These are phyloP conservation scores for Thalassiosira livingstoniorum DNA, from an alignment of 352 stramenopile species.

Conservation along the genomic window DNA sequence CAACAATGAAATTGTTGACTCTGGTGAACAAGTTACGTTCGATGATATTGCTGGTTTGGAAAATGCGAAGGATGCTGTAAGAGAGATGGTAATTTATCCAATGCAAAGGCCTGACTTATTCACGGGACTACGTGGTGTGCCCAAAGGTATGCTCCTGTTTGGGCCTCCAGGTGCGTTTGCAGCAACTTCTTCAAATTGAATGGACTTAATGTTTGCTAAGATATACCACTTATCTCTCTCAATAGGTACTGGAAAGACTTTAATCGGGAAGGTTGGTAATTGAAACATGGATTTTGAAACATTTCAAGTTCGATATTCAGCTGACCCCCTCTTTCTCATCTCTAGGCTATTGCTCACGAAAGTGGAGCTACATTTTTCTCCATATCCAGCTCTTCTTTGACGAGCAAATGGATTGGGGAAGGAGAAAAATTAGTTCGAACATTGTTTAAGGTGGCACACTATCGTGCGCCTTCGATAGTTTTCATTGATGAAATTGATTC, in stretches of 20 bases:
- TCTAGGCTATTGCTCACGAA: conserved; percentile 98
- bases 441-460: conserved; percentile 95
- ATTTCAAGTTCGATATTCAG: too few species aligned
- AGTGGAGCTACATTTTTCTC: conserved; percentile 98
- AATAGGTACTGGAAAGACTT: conserved; percentile 88
- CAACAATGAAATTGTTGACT: conserved; percentile 97
- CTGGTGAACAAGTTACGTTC: conserved; percentile 92
- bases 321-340: too few species aligned
- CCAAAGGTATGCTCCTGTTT: conserved; percentile 69
- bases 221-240: background rate
- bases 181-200: background rate
- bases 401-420: conserved; percentile 99
- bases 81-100: conserved; percentile 98
- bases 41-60: conserved; percentile 97
- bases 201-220: conserved; percentile 5
- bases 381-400: conserved; percentile 98
- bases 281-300: too few species aligned
- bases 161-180: conserved; percentile 65
- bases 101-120: conserved; percentile 98
- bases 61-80: conserved; percentile 97
- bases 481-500: conserved; percentile 99
- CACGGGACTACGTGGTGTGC: conserved; percentile 92
- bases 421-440: conserved; percentile 97
- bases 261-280: conserved; percentile 99
- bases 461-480: conserved; percentile 94